phyloP scores from a whole-genome alignment of 2,329 filamentous ascomycete genomes.

The Cladosporium sp. region DNA sequence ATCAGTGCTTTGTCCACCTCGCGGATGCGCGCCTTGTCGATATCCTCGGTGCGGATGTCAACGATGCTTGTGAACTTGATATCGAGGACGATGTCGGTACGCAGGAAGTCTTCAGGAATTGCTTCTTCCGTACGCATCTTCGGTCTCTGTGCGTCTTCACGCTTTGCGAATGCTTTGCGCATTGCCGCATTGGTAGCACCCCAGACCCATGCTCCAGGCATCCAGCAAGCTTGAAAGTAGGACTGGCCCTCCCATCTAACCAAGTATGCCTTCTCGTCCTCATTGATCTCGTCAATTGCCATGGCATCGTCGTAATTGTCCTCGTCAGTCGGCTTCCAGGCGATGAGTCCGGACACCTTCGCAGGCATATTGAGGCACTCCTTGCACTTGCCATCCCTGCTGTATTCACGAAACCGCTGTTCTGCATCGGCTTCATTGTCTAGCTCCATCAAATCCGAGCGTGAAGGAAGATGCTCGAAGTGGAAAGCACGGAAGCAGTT shows the following conservation, averaged over 20 bases:
- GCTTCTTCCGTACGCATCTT: conserved; percentile 71
- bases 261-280: conserved; percentile 86
- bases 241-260: conserved; percentile 81
- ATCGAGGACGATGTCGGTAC: conserved; percentile 83
- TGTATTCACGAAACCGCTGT: conserved; percentile 67
- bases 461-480: conserved; percentile 69
- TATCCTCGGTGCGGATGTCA: conserved; percentile 57
- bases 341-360: conserved; percentile 74
- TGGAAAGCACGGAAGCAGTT: conserved; percentile 77
- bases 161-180: conserved; percentile 72
- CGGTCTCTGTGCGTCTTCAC: conserved; percentile 57
- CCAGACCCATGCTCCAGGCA: conserved; percentile 83
- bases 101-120: conserved; percentile 79
- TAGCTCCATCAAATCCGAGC: conserved; percentile 40
- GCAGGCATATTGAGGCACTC: conserved; percentile 62
- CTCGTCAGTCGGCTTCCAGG: conserved; percentile 72
- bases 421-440: conserved; percentile 49
- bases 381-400: conserved; percentile 70
- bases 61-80: conserved; percentile 62
- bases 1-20: conserved; percentile 71
- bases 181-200: conserved; percentile 60
- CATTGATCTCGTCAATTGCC: conserved; percentile 52
- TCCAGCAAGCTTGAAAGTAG: conserved; percentile 80
- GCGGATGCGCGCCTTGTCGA: conserved; percentile 66
- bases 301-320: conserved; percentile 51